Percentiles rank a stretch among this genome's conserved stretches.
These are phyloP conservation scores for Ogataea thermomethanolica DNA, from an alignment of 805 yeast species.

Conservation along the genomic window DNA sequence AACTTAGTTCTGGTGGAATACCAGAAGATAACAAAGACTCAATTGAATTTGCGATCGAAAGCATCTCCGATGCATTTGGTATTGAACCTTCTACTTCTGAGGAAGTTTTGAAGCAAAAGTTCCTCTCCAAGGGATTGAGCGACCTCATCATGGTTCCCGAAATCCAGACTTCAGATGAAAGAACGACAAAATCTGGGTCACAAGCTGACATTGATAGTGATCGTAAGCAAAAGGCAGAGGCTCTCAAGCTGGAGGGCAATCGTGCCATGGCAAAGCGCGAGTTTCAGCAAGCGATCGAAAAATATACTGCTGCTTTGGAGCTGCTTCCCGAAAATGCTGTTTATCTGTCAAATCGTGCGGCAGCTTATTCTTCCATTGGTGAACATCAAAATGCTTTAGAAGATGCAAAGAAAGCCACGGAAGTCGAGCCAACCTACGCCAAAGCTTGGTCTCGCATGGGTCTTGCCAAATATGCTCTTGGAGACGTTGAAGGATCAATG, in stretches of 20 bases:
- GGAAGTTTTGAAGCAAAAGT: conserved; percentile 37
- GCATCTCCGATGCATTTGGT: conserved; percentile 82
- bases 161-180: no score
- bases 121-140: background rate
- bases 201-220: conserved; percentile 44
- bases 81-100: conserved; percentile 46
- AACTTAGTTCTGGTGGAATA: conserved; percentile 59
- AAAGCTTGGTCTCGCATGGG: conserved; percentile 96
- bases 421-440: conserved; percentile 73
- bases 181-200: no score
- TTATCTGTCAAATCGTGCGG: conserved; percentile 91
- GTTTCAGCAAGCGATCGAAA: conserved; percentile 65
- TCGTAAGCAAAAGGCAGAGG: conserved; percentile 71
- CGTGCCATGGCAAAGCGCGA: conserved; percentile 77
- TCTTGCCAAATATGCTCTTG: conserved; percentile 88
- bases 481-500: conserved; percentile 86
- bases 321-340: conserved; percentile 72
- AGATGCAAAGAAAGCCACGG: conserved; percentile 82
- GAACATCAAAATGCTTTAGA: conserved; percentile 72
- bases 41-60: conserved; percentile 88
- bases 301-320: conserved; percentile 78
- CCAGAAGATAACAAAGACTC: conserved; percentile 82
- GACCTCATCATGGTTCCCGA: no score
- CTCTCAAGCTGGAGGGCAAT: conserved; percentile 82
- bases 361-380: conserved; percentile 81